Evolutionary conservation across 768 basidiomycete species (phyloP).

Genomic region (Lentinus tigrinus): DNA sequence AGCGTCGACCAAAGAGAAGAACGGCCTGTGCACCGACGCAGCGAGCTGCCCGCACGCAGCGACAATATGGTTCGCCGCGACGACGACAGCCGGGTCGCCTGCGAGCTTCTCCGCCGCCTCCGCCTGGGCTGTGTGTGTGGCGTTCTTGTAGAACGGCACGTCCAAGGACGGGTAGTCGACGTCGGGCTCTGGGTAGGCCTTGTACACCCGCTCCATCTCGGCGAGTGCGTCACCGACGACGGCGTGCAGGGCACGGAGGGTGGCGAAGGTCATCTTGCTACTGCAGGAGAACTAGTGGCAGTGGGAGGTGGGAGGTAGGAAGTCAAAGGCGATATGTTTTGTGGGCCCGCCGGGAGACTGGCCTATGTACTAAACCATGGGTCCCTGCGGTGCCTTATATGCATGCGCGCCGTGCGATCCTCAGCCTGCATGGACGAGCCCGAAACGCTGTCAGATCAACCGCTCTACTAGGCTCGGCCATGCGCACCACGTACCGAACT

Average conservation of each 20-base stretch:
- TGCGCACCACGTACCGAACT: too few relatives aligned
- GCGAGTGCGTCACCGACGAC: conserved; percentile 67
- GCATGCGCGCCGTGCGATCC: too few relatives aligned
- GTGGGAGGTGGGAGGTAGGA: background rate
- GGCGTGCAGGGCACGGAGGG: conserved; percentile 59
- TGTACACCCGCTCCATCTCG: conserved; percentile 59
- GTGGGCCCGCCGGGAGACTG: too few relatives aligned
- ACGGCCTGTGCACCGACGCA: conserved; percentile 21
- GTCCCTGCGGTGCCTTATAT: too few relatives aligned
- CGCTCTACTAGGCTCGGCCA: too few relatives aligned
- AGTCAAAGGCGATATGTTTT: too few relatives aligned
- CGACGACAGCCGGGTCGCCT: conserved; percentile 18
- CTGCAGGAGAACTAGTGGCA: too few relatives aligned
- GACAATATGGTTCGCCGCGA: conserved; percentile 19
- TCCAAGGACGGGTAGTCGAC: conserved; percentile 13
- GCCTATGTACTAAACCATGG: too few relatives aligned
- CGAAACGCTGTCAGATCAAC: too few relatives aligned
- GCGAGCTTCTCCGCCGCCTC: conserved; percentile 17
- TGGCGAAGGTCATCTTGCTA: conserved; percentile 50
- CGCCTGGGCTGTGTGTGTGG: background rate
- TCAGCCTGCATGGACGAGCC: too few relatives aligned
- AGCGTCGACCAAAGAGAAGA: conserved; percentile 64
- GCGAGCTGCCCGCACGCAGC: conserved; percentile 24
- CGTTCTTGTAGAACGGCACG: conserved; percentile 11
- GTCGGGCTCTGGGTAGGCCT: background rate